phyloP scores from a whole-genome alignment of 2,329 filamentous ascomycete species.

The Aspergillus puulaauensis region DNA sequence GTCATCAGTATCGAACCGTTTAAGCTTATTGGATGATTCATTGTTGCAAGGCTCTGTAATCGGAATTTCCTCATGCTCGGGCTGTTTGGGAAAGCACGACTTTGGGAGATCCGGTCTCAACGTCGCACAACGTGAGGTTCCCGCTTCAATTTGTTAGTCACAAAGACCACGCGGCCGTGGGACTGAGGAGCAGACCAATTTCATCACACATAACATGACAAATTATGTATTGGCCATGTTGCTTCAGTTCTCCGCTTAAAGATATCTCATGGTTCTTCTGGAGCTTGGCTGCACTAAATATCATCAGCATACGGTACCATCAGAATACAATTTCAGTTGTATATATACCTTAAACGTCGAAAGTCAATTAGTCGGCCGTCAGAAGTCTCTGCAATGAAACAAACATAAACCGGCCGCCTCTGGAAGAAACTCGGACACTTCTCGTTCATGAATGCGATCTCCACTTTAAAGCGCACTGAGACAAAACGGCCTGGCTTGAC shows the following conservation, averaged over 20 bases:
- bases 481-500: constrained; percentile 43
- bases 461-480: constrained; percentile 63
- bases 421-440: constrained; percentile 62
- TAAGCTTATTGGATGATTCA: constrained; percentile 28
- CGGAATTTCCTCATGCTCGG: not conserved
- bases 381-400: constrained; percentile 70
- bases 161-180: not conserved
- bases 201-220: constrained; percentile 81
- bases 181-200: constrained; percentile 55
- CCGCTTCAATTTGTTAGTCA: constrained; percentile 43
- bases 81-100: constrained; percentile 41
- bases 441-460: constrained; percentile 71
- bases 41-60: not conserved
- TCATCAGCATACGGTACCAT: constrained; percentile 21
- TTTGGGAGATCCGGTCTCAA: constrained; percentile 51
- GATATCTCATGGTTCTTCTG: constrained; percentile 60
- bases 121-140: constrained; percentile 55
- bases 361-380: constrained; percentile 71
- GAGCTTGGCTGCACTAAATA: constrained; percentile 61
- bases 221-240: constrained; percentile 58
- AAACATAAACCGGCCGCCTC: constrained; percentile 65
- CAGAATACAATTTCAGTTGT: not conserved
- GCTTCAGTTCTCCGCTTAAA: constrained; percentile 58
- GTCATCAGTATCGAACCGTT: constrained; percentile 55
- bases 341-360: constrained; percentile 54